Percentiles rank a stretch among this genome's conserved stretches.
phyloP scores from a whole-genome alignment of 2,329 filamentous ascomycete species.

The Xylariaceae sp. region DNA sequence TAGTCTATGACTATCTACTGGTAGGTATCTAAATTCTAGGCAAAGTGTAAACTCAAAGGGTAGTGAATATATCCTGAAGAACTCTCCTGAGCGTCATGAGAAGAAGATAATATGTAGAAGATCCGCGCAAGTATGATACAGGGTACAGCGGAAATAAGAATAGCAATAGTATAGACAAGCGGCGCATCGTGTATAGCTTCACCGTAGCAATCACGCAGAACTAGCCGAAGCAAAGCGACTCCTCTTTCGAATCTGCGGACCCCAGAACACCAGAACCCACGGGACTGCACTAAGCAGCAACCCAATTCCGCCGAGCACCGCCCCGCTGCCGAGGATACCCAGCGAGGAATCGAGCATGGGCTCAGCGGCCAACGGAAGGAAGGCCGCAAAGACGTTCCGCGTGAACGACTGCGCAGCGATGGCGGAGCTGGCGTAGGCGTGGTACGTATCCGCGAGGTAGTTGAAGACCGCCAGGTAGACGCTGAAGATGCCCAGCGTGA shows the following conservation, averaged over 20 bases:
- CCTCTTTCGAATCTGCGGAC: not conserved
- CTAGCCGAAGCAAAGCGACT: not conserved
- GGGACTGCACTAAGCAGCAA: constrained; percentile 2
- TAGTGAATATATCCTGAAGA: no score
- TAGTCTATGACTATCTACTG: no score
- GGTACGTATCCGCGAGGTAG: constrained; percentile 62
- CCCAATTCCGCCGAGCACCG: constrained; percentile 1
- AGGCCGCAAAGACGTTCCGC: constrained; percentile 31
- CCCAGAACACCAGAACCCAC: constrained; percentile 4
- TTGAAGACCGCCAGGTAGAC: constrained; percentile 65
- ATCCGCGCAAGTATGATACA: no score
- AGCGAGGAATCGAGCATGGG: not conserved
- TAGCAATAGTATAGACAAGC: no score
- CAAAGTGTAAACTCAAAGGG: no score
- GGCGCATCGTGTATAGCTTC: not conserved
- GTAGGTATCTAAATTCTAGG: no score
- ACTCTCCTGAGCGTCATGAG: no score
- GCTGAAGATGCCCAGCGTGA: constrained; percentile 60
- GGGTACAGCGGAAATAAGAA: no score
- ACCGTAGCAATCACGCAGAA: not conserved
- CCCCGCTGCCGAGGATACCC: not conserved
- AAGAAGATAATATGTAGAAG: no score
- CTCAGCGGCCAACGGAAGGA: not conserved
- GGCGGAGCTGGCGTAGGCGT: constrained; percentile 59
- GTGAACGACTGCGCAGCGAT: constrained; percentile 62